These are phyloP conservation scores for Brachypodium distachyon DNA, from an alignment of 202 grass and related monocot species.

Conservation along the genomic window DNA sequence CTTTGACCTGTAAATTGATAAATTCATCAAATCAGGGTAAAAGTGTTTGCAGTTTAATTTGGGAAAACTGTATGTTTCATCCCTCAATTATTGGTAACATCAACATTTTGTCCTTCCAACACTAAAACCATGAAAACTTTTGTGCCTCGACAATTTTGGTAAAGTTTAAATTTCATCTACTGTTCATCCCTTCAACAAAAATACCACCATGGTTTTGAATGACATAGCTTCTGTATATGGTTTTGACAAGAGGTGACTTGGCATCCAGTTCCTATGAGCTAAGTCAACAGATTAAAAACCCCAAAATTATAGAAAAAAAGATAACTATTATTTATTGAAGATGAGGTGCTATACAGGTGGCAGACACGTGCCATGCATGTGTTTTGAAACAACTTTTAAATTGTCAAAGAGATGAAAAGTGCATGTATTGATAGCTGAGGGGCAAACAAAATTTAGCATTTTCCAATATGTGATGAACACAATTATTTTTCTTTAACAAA, in stretches of 20 bases:
- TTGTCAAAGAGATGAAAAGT: background rate
- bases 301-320: no score
- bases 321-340: background rate
- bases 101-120: background rate
- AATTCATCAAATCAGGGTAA: background rate
- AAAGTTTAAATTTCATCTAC: background rate
- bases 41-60: no score
- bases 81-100: background rate
- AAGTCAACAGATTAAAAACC: no score
- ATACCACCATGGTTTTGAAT: background rate
- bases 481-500: background rate
- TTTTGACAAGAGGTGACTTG: no score
- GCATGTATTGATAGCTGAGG: background rate
- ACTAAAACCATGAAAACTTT: background rate
- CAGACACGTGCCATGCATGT: background rate
- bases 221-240: no score
- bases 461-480: no score
- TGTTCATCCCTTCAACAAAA: background rate
- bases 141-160: background rate
- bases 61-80: background rate
- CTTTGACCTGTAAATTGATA: slow-evolving; percentile 61
- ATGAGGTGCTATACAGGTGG: background rate
- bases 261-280: no score
- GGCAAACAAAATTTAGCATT: no score
- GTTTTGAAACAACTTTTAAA: background rate